A percentile compares a stretch with the other conserved stretches of the same genome.
These are phyloP conservation scores for Tricholomella constricta DNA, from an alignment of 768 basidiomycete genomes.

Conservation along the genomic window DNA sequence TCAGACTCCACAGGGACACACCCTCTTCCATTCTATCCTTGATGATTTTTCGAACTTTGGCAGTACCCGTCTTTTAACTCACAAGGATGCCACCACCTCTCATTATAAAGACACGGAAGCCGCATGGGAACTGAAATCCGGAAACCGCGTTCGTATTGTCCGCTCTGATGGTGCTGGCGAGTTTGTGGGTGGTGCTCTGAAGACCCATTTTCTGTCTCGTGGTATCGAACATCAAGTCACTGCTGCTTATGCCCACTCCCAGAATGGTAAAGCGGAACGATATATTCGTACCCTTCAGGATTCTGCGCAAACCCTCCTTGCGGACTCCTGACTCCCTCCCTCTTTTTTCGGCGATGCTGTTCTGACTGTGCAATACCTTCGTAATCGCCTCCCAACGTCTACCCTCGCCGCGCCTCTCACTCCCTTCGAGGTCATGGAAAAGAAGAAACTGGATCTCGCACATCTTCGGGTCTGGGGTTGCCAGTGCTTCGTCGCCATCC, in stretches of 20 bases:
- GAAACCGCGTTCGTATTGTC: neutral
- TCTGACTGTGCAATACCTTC: slow-evolving; percentile 18
- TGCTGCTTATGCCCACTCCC: slow-evolving; percentile 16
- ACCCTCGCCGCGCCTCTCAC: slow-evolving; percentile 19
- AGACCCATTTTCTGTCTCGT: neutral
- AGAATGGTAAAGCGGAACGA: slow-evolving; percentile 9
- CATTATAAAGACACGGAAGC: neutral
- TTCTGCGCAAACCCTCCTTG: too few species aligned
- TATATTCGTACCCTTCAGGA: slow-evolving; percentile 3
- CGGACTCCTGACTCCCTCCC: too few species aligned
- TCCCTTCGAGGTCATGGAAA: slow-evolving; percentile 19
- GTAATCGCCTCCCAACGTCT: slow-evolving; percentile 22
- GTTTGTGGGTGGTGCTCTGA: too few species aligned
- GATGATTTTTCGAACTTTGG: slow-evolving; percentile 23
- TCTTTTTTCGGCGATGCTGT: too few species aligned
- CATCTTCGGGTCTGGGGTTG: too few species aligned
- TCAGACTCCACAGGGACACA: slow-evolving; percentile 12
- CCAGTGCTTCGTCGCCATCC: too few species aligned
- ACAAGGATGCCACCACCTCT: slow-evolving; percentile 9
- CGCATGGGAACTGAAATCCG: slow-evolving; percentile 4
- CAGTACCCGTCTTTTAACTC: slow-evolving; percentile 2
- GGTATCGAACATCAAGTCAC: slow-evolving; percentile 25
- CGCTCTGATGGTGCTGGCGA: neutral
- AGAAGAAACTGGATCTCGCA: slow-evolving; percentile 25
- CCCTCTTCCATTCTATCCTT: slow-evolving; percentile 12